Evolutionary conservation across 2,329 filamentous ascomycete species (phyloP).

Genomic region (Colletotrichum sp.): DNA sequence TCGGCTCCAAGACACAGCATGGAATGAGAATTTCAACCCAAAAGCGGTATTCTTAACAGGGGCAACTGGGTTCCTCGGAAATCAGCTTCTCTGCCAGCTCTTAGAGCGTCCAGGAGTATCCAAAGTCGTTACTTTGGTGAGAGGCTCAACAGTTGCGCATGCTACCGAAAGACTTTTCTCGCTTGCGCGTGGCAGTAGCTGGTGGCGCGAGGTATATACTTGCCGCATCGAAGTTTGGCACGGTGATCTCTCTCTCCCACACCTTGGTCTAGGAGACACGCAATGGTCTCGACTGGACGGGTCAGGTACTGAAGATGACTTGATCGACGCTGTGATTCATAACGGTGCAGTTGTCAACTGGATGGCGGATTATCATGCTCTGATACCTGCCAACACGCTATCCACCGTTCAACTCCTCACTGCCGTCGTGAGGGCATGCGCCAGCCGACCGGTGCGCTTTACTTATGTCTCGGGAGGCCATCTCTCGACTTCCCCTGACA

Average conservation of each 20-base stretch:
- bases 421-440: background rate
- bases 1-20: background rate
- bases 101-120: background rate
- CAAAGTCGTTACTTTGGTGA: conserved; percentile 8
- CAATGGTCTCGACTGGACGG: conserved; percentile 4
- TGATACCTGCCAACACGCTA: background rate
- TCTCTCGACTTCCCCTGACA: conserved; percentile 5
- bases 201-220: conserved; percentile 20
- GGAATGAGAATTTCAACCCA: background rate
- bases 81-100: conserved; percentile 15
- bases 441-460: background rate
- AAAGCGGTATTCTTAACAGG: conserved; percentile 12
- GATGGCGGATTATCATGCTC: conserved; percentile 2
- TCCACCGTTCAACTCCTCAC: conserved; percentile 4
- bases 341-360: conserved; percentile 19
- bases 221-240: conserved; percentile 12
- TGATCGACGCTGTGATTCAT: conserved; percentile 2
- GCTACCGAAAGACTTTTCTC: conserved; percentile 19
- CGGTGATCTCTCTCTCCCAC: background rate
- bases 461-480: conserved; percentile 10
- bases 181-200: conserved; percentile 11
- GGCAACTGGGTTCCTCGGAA: conserved; percentile 21
- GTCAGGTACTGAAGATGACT: background rate
- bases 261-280: background rate
- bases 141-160: conserved; percentile 4